phyloP scores from a whole-genome alignment of 495 filamentous ascomycete species.

The Annulohypoxylon bovei region DNA sequence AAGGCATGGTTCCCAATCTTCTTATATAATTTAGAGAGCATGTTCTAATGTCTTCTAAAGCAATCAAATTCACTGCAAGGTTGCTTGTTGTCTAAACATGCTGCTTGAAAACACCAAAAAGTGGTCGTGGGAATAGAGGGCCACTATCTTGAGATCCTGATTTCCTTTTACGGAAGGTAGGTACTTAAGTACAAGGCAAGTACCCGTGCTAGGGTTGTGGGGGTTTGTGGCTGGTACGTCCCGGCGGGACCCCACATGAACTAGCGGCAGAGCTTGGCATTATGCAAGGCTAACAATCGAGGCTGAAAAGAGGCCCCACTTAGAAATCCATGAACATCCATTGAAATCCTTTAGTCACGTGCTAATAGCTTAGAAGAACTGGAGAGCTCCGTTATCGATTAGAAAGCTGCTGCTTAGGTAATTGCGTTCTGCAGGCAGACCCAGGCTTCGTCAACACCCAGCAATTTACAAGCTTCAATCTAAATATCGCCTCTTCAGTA shows the following conservation, averaged over 20 bases:
- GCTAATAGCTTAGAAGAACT: background rate
- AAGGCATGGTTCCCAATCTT: too few relatives aligned
- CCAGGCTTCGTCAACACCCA: conserved; percentile 40
- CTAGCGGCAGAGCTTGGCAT: background rate
- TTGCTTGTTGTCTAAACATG: too few relatives aligned
- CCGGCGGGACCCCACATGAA: background rate
- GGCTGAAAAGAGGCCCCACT: background rate
- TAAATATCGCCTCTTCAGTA: conserved; percentile 14
- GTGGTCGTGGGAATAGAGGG: background rate
- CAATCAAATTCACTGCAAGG: too few relatives aligned
- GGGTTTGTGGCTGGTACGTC: conserved; percentile 16
- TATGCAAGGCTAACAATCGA: conserved; percentile 12
- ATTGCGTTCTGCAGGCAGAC: conserved; percentile 36
- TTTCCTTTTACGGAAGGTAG: conserved; percentile 26
- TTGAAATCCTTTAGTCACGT: background rate
- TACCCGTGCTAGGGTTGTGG: background rate
- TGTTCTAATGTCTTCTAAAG: too few relatives aligned
- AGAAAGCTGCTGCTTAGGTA: conserved; percentile 35
- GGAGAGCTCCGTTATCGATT: conserved; percentile 41
- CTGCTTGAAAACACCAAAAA: too few relatives aligned
- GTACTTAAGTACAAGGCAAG: background rate
- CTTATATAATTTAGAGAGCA: too few relatives aligned
- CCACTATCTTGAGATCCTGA: background rate
- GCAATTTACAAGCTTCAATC: conserved; percentile 31
- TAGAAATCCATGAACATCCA: background rate